Evolutionary conservation across 2,329 filamentous ascomycete species (phyloP).

Genomic region (Pyrenochaeta sp.): DNA sequence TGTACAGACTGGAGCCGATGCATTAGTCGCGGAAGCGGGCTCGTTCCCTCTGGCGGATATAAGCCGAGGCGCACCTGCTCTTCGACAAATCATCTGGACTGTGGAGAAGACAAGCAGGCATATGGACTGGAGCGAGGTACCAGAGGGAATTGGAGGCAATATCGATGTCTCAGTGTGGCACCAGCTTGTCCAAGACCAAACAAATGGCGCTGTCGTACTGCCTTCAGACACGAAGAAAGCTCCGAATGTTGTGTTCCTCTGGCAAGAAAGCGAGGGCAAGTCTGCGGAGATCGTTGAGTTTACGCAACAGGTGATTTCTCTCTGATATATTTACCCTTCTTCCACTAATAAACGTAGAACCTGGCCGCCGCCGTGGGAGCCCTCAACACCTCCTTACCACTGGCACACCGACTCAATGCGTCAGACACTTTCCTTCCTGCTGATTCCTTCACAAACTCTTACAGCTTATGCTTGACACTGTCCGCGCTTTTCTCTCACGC

Average conservation of each 20-base stretch:
- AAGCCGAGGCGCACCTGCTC: slow-evolving; percentile 70
- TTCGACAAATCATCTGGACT: slow-evolving; percentile 87
- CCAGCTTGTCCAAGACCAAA: slow-evolving; percentile 77
- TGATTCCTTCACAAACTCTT: slow-evolving; percentile 80
- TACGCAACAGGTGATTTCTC: slow-evolving; percentile 66
- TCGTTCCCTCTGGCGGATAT: slow-evolving; percentile 82
- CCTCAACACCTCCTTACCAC: slow-evolving; percentile 78
- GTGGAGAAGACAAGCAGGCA: slow-evolving; percentile 90
- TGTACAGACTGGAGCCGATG: slow-evolving; percentile 76
- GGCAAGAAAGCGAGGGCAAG: slow-evolving; percentile 62
- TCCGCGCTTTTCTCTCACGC: slow-evolving; percentile 85
- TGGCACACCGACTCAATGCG: slow-evolving; percentile 74
- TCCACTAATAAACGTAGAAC: slow-evolving; percentile 63
- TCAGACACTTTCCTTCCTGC: slow-evolving; percentile 86
- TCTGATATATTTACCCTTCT: fast-evolving
- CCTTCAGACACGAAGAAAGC: slow-evolving; percentile 66
- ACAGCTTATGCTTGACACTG: slow-evolving; percentile 81
- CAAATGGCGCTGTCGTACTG: slow-evolving; percentile 65
- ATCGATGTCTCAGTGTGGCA: slow-evolving; percentile 93
- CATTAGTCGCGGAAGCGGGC: slow-evolving; percentile 84
- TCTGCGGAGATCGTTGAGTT: slow-evolving; percentile 78
- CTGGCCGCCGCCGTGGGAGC: slow-evolving; percentile 86
- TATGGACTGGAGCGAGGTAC: slow-evolving; percentile 93
- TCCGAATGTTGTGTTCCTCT: slow-evolving; percentile 69
- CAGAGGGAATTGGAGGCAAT: slow-evolving; percentile 75